phyloP scores from a whole-genome alignment of 495 filamentous ascomycete species.

The Amphirosellinia nigrospora region DNA sequence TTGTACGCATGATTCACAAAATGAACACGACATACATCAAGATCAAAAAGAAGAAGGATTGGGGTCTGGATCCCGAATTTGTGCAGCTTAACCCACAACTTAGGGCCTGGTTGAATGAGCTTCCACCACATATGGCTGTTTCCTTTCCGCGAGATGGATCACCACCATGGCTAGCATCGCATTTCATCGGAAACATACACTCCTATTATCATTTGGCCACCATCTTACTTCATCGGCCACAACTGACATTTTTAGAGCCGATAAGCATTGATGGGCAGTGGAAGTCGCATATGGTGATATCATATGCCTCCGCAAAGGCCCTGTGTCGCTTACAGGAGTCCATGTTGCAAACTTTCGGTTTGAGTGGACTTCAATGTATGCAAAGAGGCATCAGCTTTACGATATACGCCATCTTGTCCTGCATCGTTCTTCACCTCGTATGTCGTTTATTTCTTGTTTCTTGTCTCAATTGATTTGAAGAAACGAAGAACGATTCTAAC shows the following conservation, averaged over 20 bases:
- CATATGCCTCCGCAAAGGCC: slow-evolving; percentile 84
- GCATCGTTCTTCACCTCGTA: slow-evolving; percentile 95
- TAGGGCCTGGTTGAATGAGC: slow-evolving; percentile 72
- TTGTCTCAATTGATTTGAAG: slow-evolving; percentile 15
- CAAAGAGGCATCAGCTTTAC: slow-evolving; percentile 93
- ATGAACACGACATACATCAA: slow-evolving; percentile 77
- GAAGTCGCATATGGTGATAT: slow-evolving; percentile 87
- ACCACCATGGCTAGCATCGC: slow-evolving; percentile 83
- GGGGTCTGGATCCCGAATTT: slow-evolving; percentile 87
- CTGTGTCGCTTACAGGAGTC: slow-evolving; percentile 92
- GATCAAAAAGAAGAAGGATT: slow-evolving; percentile 84
- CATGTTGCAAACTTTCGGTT: slow-evolving; percentile 75
- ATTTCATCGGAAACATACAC: slow-evolving; percentile 92
- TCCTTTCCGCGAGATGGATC: slow-evolving; percentile 79
- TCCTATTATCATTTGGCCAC: slow-evolving; percentile 88
- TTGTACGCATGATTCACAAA: slow-evolving; percentile 77
- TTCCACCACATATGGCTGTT: slow-evolving; percentile 81
- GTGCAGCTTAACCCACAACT: slow-evolving; percentile 77
- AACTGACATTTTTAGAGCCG: slow-evolving; percentile 77
- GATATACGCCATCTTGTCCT: slow-evolving; percentile 89
- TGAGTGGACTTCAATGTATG: slow-evolving; percentile 89
- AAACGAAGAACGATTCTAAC: slow-evolving; percentile 22
- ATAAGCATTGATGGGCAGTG: slow-evolving; percentile 75
- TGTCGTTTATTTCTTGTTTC: slow-evolving; percentile 41
- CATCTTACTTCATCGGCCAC: slow-evolving; percentile 89